phyloP scores from a whole-genome alignment of 2,329 filamentous ascomycete genomes.

The Epichloe festucae region DNA sequence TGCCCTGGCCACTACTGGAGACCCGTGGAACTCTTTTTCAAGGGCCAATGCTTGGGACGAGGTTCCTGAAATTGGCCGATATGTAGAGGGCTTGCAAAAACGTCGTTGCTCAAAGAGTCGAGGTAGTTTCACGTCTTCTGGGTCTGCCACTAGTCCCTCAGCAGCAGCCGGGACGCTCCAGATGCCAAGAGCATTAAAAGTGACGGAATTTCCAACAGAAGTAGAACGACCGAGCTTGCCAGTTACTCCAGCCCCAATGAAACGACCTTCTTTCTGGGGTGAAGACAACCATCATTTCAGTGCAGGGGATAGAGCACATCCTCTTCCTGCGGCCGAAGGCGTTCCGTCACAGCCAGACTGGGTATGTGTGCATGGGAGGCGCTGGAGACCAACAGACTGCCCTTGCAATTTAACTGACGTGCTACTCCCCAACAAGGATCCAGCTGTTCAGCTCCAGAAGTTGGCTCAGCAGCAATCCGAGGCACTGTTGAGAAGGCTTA shows the following conservation, averaged over 20 bases:
- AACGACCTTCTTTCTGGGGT: conserved; percentile 53
- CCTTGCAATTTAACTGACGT: conserved; percentile 44
- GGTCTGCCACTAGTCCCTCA: background rate
- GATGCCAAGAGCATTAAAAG: conserved; percentile 38
- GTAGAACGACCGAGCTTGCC: conserved; percentile 76
- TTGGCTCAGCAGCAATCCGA: conserved; percentile 54
- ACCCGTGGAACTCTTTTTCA: conserved; percentile 63
- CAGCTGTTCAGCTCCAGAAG: conserved; percentile 54
- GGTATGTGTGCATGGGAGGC: conserved; percentile 62
- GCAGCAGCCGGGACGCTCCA: background rate
- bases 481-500: conserved; percentile 42
- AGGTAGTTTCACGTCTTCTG: background rate
- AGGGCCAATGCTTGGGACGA: conserved; percentile 87
- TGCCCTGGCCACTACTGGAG: conserved; percentile 10
- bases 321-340: conserved; percentile 64
- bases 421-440: conserved; percentile 47
- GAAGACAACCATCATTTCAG: conserved; percentile 27
- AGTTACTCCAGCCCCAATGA: conserved; percentile 75
- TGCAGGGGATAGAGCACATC: conserved; percentile 37
- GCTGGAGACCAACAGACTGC: conserved; percentile 38
- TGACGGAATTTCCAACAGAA: conserved; percentile 81
- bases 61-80: conserved; percentile 74
- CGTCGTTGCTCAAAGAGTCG: conserved; percentile 30
- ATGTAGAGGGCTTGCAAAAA: conserved; percentile 66
- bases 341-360: conserved; percentile 83